Evolutionary conservation across 2,329 filamentous ascomycete genomes (phyloP).

Genomic region (Chaetoscypha palmicola): DNA sequence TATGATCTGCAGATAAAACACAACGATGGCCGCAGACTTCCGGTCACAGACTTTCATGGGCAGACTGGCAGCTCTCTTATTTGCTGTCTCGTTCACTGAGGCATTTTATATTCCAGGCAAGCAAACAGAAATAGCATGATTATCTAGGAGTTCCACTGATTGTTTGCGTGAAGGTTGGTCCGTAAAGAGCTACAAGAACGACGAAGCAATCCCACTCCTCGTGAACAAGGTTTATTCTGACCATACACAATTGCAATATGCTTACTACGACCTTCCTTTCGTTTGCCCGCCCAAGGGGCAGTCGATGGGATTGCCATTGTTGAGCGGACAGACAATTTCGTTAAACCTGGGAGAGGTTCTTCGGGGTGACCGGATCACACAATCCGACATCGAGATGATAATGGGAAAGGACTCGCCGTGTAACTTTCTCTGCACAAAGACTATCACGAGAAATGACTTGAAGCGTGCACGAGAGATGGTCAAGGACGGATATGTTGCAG

Average conservation of each 20-base stretch:
- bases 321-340: constrained; percentile 70
- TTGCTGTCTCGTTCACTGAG: constrained; percentile 43
- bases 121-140: not conserved
- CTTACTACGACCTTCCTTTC: constrained; percentile 82
- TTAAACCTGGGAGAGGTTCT: constrained; percentile 84
- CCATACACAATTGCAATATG: constrained; percentile 83
- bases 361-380: constrained; percentile 76
- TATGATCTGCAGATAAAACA: constrained; percentile 14
- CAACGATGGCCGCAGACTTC: constrained; percentile 20
- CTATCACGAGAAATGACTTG: constrained; percentile 58
- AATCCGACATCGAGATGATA: constrained; percentile 72
- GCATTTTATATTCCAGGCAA: constrained; percentile 85
- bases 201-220: constrained; percentile 73
- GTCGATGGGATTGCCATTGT: constrained; percentile 58
- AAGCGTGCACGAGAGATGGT: constrained; percentile 65
- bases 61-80: constrained; percentile 41
- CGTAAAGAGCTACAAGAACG: constrained; percentile 69
- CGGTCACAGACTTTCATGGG: constrained; percentile 29
- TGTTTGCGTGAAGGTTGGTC: constrained; percentile 70
- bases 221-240: constrained; percentile 92
- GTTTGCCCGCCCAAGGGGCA: constrained; percentile 72
- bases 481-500: constrained; percentile 72
- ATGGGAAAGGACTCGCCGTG: constrained; percentile 73
- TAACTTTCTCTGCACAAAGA: constrained; percentile 62
- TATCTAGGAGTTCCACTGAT: not conserved